Evolutionary conservation across 2,329 filamentous ascomycete genomes (phyloP).

Genomic region (Fusarium sp.): DNA sequence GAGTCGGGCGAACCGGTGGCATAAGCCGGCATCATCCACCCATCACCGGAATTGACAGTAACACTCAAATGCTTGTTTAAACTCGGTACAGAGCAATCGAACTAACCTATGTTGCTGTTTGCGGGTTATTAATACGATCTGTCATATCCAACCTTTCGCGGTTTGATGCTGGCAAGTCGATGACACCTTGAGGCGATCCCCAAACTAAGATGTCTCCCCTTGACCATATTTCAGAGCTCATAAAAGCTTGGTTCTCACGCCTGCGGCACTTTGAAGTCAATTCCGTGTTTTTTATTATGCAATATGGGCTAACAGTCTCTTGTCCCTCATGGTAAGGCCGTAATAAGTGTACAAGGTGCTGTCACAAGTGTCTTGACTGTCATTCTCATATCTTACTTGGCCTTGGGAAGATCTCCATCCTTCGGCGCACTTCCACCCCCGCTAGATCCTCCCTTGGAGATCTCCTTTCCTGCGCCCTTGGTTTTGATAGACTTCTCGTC

Average conservation of each 20-base stretch:
- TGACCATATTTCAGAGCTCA: neutral
- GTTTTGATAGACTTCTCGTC: conserved; percentile 53
- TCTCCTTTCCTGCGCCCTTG: conserved; percentile 51
- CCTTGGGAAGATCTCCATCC: conserved; percentile 39
- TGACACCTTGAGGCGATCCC: neutral
- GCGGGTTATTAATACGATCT: neutral
- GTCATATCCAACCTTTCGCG: neutral
- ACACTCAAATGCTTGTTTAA: neutral
- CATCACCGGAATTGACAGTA: neutral
- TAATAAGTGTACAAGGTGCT: neutral
- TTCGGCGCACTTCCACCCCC: conserved; percentile 50
- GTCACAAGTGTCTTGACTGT: neutral
- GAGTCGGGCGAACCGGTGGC: neutral
- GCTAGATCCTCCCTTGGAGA: conserved; percentile 54
- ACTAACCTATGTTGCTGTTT: neutral
- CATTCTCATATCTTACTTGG: conserved; percentile 10
- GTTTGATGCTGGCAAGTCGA: neutral
- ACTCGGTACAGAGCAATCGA: neutral
- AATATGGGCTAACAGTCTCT: neutral
- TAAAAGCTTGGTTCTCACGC: neutral
- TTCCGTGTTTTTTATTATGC: neutral
- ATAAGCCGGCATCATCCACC: neutral
- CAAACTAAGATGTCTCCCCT: neutral
- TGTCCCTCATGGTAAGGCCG: neutral
- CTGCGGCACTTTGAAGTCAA: neutral